These are phyloP conservation scores for Colletotrichum magnum DNA, from an alignment of 2,329 filamentous ascomycete genomes.

Conservation along the genomic window DNA sequence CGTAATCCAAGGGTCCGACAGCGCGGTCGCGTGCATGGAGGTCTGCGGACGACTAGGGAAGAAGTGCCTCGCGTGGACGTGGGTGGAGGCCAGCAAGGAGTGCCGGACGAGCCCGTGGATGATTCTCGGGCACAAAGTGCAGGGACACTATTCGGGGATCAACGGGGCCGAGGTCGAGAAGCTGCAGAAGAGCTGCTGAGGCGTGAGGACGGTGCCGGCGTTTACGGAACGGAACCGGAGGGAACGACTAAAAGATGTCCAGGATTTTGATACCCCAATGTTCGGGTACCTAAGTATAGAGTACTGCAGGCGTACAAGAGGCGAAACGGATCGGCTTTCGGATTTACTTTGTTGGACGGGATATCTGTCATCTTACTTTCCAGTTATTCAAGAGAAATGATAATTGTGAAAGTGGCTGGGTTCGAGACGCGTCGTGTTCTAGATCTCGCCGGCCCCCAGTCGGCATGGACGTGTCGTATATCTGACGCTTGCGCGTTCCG, in stretches of 20 bases:
- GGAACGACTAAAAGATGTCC: too few relatives aligned
- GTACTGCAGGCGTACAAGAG: not conserved
- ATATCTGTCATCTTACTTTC: not conserved
- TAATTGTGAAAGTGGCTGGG: not conserved
- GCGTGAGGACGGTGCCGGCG: not conserved
- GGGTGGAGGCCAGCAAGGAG: constrained; percentile 54
- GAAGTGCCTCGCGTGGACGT: constrained; percentile 67
- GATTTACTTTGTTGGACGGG: not conserved
- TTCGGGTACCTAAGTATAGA: too few relatives aligned
- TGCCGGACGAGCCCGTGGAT: constrained; percentile 67
- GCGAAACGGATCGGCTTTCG: not conserved
- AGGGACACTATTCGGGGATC: constrained; percentile 55
- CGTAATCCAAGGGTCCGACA: constrained; percentile 53
- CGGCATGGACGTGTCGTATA: constrained; percentile 2
- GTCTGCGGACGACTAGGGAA: constrained; percentile 56
- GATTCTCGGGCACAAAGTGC: constrained; percentile 57
- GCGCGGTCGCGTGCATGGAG: constrained; percentile 58
- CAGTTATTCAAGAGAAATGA: not conserved
- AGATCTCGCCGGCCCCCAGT: not conserved
- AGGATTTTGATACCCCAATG: too few relatives aligned
- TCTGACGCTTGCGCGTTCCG: constrained; percentile 6
- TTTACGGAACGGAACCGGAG: too few relatives aligned
- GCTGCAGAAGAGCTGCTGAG: constrained; percentile 40
- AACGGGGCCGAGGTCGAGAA: constrained; percentile 46
- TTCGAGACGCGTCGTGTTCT: not conserved